Base-by-base conservation (phyloP, 2,329 filamentous ascomycete genomes). In the Aspergillus carbonarius region DNA sequence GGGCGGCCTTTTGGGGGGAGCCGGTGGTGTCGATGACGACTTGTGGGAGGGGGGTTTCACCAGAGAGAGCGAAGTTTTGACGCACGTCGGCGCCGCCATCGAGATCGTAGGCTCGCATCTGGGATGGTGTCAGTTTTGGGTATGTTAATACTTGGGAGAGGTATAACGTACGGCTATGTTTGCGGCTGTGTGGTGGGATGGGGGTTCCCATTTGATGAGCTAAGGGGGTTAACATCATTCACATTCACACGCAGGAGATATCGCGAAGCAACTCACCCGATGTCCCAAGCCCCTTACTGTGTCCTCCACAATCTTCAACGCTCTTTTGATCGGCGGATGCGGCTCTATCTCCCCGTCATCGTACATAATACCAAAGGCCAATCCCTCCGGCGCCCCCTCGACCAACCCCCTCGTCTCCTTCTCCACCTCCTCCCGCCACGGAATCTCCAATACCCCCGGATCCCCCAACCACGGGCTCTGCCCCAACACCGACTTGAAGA, bases 381-480 rank as follows among this genome's bases (percentile, higher is more conserved):
- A 75, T 8, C 77, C 73, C 1, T 67, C 64, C 1, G 65, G 59
- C 2, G 68, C 70, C 1, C 66, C 64, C 13, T 74, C 67, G 18
- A 81, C 77, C 1, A 80, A 69, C 10, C 79, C 71, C 66, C 62
- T 64, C 0, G 72, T 72, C 40, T 71, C 63, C 18, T 70, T 55
- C 40, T 74, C 76, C 30, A 75, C 49, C 3, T 83, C 78, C 23
- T 81, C 72, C 2, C 87, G 81, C 83, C 87, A 91, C 0, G 88
- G 88, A 0, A 91, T 77, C 18, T 88, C 85, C 40, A 85, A 74
- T 0, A 88, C 85, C 0, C 86, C 74, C 0, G 88, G 88, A 69
- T 91, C 88, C 62, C 83, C 74, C 1, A 85, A 72, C 89, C 88
- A 91, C 0, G 88, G 88, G 54, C 84, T 66, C 32, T 81, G 81